Evolutionary conservation across 208 protist species (phyloP), one percentile per base, ranked within the genome.

Genomic region (Acanthamoeba healyi): DNA sequence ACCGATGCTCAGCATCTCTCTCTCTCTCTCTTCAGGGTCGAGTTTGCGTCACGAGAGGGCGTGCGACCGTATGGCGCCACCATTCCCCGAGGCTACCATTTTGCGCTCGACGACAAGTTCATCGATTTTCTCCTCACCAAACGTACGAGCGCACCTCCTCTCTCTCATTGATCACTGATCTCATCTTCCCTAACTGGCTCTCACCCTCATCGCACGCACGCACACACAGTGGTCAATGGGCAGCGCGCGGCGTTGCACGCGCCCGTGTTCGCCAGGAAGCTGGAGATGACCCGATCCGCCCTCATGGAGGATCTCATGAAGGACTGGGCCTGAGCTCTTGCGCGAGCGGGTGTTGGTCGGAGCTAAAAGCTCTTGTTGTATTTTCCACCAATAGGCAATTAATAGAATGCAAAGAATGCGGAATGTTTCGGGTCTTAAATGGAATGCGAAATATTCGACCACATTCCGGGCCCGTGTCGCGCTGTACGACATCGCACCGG

Each of bases 281-380:
- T 93, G 10, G 63, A 93, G 63, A 34, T 42, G 22, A 92, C 87
- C n/a, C 24, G 87, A 32, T 36, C 14, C 26, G 38, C 44, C 2
- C 77, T 82, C n/a, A n/a, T 94, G 19, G 70, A 94, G 44, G 51
- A 84, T 24, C 32, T 93, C 40, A 93, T 93, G 10, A 70, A 70
- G 63, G 63, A 70, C 0, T 70, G 63, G 63, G 6, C 51, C 19
- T 58, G n/a, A n/a, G n/a, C n/a, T n/a, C n/a, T n/a, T n/a, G n/a
- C n/a, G n/a, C n/a, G n/a, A n/a, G 51, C 26, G 12, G 3, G 17
- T 58, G 51, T n/a, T 58, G 3, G 9, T 0, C 51, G 14, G 0
- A 6, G 51, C 49, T 56, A 26, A 0, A 22, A n/a, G 12, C 26
- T 10, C 19, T 5, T 19, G 12, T 58, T 58, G 51, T 19, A 6